Percentiles rank a stretch among this genome's conserved stretches.
phyloP scores from a whole-genome alignment of 2,329 filamentous ascomycete genomes.

The Colletotrichum sp. region DNA sequence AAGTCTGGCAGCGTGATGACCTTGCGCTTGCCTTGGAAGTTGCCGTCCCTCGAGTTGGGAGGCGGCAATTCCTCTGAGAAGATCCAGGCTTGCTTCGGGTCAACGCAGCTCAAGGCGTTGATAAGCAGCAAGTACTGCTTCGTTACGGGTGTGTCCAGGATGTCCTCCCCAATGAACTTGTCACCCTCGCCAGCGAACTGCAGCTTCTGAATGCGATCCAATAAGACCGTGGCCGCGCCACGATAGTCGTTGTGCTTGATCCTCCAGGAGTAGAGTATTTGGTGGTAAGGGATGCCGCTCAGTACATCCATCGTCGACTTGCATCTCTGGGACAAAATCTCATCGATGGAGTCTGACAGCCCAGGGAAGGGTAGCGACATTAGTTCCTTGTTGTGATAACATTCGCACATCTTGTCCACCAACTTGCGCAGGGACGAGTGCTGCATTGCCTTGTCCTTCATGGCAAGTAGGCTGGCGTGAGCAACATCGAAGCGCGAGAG shows the following conservation, averaged over 20 bases:
- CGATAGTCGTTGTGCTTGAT: slow-evolving; percentile 86
- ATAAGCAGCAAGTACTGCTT: slow-evolving; percentile 89
- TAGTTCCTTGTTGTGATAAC: slow-evolving; percentile 69
- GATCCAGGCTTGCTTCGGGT: slow-evolving; percentile 81
- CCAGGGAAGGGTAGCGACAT: slow-evolving; percentile 80
- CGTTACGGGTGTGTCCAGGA: slow-evolving; percentile 68
- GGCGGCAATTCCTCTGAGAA: slow-evolving; percentile 50
- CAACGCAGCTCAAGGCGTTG: slow-evolving; percentile 88
- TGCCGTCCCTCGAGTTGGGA: slow-evolving; percentile 12
- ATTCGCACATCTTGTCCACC: slow-evolving; percentile 71
- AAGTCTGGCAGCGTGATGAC: slow-evolving; percentile 88
- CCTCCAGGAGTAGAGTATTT: slow-evolving; percentile 90
- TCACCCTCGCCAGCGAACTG: slow-evolving; percentile 64
- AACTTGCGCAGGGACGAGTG: slow-evolving; percentile 74
- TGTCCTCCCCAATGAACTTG: slow-evolving; percentile 57
- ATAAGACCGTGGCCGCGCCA: slow-evolving; percentile 69
- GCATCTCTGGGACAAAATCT: slow-evolving; percentile 75
- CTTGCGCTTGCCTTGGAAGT: slow-evolving; percentile 61
- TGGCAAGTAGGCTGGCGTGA: slow-evolving; percentile 77
- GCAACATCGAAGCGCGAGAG: slow-evolving; percentile 83
- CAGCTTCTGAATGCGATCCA: slow-evolving; percentile 69
- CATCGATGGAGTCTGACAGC: slow-evolving; percentile 80
- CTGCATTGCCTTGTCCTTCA: slow-evolving; percentile 75
- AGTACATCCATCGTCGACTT: slow-evolving; percentile 70
- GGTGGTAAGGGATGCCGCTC: slow-evolving; percentile 76